Evolutionary conservation across 306 rosid genomes (phyloP), one percentile per base, ranked within the genome.

Genomic region (Vicia sativa): DNA sequence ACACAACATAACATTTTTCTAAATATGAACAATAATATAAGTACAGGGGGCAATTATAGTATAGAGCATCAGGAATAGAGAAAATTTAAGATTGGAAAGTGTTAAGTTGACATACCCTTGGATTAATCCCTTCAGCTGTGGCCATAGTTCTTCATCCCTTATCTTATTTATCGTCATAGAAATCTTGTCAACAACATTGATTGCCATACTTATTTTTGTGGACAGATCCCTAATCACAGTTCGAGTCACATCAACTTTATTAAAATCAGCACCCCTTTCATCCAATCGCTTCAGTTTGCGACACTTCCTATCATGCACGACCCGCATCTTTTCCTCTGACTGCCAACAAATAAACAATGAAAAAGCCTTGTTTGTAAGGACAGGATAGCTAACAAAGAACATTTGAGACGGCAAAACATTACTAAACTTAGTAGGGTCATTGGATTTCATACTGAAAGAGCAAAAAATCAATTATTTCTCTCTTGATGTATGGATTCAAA

Each of bases 281-380:
- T 95, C 95, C 79, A 95, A 57, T 13, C 87, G 87, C 74, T 85
- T 88, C 74, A 95, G 88, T 84, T 79, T 95, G 37, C 72, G 91
- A 66, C 80, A 74, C 80, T 88, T 95, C 73, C 85, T 85, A 58
- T 95, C 97, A 53, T 95, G 99, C 43, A 68, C 44, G 4, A 95
- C 79, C 60, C 97, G 84, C 99, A 95, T 91, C 88, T 88, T 95
- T 77, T 95, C 99, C 84, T 95, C 99, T 3, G 85, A 85, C 99
- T 95, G 85, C 42, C 78, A 77, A 74, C 26, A 78, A 53, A 70
- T 29, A 63, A 64, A 38, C 76, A 53, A 61, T 2, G n/a, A 35
- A 39, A 75, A 67, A 77, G 11, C 58, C 35, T 12, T 57, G 14
- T 37, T 16, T 41, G 43, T 63, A 5, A 5, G 62, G 62, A 26